These are phyloP conservation scores for Abrus precatorius DNA, from an alignment of 306 rosid species.

Conservation along the genomic window DNA sequence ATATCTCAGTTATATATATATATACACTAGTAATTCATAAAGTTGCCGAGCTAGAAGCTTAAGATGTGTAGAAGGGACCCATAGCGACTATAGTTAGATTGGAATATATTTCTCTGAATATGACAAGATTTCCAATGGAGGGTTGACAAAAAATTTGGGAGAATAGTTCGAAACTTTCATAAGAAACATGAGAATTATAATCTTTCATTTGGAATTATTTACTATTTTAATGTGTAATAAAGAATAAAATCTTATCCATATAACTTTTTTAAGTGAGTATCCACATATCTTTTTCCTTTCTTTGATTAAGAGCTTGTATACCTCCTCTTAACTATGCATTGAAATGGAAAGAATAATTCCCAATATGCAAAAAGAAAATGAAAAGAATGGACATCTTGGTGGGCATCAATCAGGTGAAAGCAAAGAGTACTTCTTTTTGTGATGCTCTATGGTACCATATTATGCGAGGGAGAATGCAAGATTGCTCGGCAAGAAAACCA, in stretches of 20 bases:
- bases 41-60: constrained; percentile 40
- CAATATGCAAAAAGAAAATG: constrained; percentile 1
- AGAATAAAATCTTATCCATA: constrained; percentile 45
- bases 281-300: constrained; percentile 31
- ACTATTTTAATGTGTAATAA: background rate
- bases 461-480: background rate
- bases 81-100: constrained; percentile 43
- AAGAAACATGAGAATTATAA: constrained; percentile 15
- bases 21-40: background rate
- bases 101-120: constrained; percentile 42
- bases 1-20: too few relatives aligned
- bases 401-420: constrained; percentile 43
- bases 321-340: constrained; percentile 5
- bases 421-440: constrained; percentile 21
- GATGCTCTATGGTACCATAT: constrained; percentile 29
- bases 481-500: constrained; percentile 17
- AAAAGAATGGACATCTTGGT: constrained; percentile 41
- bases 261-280: constrained; percentile 39
- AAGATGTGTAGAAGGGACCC: constrained; percentile 50
- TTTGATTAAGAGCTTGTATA: constrained; percentile 32
- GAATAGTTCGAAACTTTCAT: constrained; percentile 47
- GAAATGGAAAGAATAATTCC: constrained; percentile 53
- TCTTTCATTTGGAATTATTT: constrained; percentile 45
- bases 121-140: constrained; percentile 46
- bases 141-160: constrained; percentile 46